Conservation (phyloP, 441 rosid species). For the Bocquillonia castaneifolia region DNA sequence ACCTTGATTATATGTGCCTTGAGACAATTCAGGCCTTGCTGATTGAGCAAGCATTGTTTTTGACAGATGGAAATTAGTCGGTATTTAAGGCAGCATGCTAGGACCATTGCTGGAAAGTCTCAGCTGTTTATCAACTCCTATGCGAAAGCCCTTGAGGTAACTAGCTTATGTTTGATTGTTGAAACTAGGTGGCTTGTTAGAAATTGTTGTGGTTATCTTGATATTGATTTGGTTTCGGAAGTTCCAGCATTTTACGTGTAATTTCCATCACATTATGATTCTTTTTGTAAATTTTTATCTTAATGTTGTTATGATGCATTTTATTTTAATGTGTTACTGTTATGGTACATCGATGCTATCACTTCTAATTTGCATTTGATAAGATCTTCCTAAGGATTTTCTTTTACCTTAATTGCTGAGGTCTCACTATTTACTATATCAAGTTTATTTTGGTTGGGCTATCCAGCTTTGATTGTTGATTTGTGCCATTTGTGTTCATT, state of each 20-base stretch:
- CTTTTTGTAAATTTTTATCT: not conserved
- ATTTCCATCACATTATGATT: not conserved
- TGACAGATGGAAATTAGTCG: conserved; percentile 95
- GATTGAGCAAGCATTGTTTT: conserved; percentile 18
- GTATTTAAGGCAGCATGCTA: conserved; percentile 87
- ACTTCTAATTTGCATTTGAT: not conserved
- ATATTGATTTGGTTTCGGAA: not conserved
- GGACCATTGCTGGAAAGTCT: conserved; percentile 91
- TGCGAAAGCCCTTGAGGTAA: conserved; percentile 98
- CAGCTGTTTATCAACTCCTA: conserved; percentile 93
- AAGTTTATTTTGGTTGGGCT: not conserved
- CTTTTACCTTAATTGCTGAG: not conserved
- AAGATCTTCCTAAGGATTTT: not conserved
- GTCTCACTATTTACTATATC: not conserved
- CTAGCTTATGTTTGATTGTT: not conserved
- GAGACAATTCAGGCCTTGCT: conserved; percentile 8
- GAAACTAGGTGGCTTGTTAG: not conserved
- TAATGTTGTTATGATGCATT: no score
- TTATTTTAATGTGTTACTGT: no score
- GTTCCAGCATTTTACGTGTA: not conserved
- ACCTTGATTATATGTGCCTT: not conserved
- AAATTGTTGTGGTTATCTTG: not conserved
- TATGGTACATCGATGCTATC: not conserved
- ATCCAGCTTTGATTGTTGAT: not conserved
- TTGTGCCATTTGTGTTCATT: not conserved